These are phyloP conservation scores for Protostelium mycophagum DNA, from an alignment of 78 protist species.

Conservation along the genomic window DNA sequence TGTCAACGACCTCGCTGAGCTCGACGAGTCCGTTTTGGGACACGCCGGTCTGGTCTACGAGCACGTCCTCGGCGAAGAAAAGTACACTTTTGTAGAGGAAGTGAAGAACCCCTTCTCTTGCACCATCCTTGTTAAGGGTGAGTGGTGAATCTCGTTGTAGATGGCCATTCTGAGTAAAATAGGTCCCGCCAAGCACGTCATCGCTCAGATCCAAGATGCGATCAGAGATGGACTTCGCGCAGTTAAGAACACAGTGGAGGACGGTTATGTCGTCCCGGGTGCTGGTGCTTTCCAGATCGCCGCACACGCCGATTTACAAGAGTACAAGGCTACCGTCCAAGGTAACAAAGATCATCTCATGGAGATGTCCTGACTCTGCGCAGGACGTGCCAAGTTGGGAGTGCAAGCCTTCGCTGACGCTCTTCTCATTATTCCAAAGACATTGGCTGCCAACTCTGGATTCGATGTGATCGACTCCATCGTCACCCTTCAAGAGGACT, in stretches of 20 bases:
- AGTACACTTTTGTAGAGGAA: slow-evolving; percentile 99
- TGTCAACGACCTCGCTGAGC: slow-evolving; percentile 93
- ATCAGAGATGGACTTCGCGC: slow-evolving; percentile 99
- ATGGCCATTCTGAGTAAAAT: no score
- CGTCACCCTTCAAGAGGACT: slow-evolving; percentile 77
- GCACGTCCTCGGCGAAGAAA: slow-evolving; percentile 96
- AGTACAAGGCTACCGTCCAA: slow-evolving; percentile 61
- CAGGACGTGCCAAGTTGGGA: slow-evolving; percentile 75
- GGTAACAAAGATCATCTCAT: no score
- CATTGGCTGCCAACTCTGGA: slow-evolving; percentile 96
- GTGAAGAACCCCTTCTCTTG: slow-evolving; percentile 89
- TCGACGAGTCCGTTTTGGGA: slow-evolving; percentile 84
- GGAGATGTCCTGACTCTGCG: no score
- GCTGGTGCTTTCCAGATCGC: slow-evolving; percentile 97
- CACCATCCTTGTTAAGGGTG: slow-evolving; percentile 95
- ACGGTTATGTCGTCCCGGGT: slow-evolving; percentile 89
- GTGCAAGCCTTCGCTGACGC: slow-evolving; percentile 98
- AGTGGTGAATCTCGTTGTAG: no score
- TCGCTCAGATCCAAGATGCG: slow-evolving; percentile 98
- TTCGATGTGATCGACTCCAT: slow-evolving; percentile 88
- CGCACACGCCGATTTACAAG: slow-evolving; percentile 61
- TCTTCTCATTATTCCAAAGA: slow-evolving; percentile 94
- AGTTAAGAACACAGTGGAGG: slow-evolving; percentile 95
- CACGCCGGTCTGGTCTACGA: slow-evolving; percentile 92
- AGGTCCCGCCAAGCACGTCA: slow-evolving; percentile 95